Conservation (phyloP, 352 stramenopile genomes). For the Pythium brachiatum region DNA sequence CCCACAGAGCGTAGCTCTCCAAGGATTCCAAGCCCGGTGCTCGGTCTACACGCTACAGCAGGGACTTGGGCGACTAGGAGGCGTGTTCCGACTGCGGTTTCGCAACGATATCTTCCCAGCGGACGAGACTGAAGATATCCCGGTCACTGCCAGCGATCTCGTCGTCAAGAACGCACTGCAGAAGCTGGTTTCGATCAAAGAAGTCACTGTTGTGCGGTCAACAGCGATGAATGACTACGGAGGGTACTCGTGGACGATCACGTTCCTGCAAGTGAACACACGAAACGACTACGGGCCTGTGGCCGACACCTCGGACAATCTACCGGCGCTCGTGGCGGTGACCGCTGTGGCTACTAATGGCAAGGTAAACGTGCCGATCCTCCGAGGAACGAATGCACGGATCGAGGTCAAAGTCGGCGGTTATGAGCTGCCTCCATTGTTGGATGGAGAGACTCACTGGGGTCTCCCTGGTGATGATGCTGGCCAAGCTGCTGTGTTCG, state of each 20-base stretch:
- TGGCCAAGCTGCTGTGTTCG: conserved; percentile 66
- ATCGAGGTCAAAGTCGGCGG: conserved; percentile 52
- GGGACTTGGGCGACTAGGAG: conserved; percentile 60
- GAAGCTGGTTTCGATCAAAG: conserved; percentile 67
- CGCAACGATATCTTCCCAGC: conserved; percentile 70
- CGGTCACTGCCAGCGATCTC: conserved; percentile 50
- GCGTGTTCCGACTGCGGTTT: conserved; percentile 68
- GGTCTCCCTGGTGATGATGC: conserved; percentile 55
- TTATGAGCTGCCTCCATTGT: conserved; percentile 36
- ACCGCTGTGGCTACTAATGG: conserved; percentile 27
- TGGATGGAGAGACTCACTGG: conserved; percentile 38
- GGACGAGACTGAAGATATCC: conserved; percentile 69
- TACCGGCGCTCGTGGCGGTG: conserved; percentile 59
- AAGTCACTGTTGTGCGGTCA: conserved; percentile 58
- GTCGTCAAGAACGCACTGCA: conserved; percentile 59
- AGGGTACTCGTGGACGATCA: conserved; percentile 85
- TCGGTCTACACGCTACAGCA: conserved; percentile 52
- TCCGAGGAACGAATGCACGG: conserved; percentile 62
- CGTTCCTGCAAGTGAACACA: conserved; percentile 77
- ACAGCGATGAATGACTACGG: conserved; percentile 69
- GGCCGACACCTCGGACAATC: conserved; percentile 58
- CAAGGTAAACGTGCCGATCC: conserved; percentile 22
- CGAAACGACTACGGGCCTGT: conserved; percentile 72
- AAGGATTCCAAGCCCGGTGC: conserved; percentile 49
- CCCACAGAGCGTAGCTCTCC: conserved; percentile 48